Percentiles rank a stretch among this genome's conserved stretches.
These are phyloP conservation scores for Prunus mume DNA, from an alignment of 306 rosid species.

Conservation along the genomic window DNA sequence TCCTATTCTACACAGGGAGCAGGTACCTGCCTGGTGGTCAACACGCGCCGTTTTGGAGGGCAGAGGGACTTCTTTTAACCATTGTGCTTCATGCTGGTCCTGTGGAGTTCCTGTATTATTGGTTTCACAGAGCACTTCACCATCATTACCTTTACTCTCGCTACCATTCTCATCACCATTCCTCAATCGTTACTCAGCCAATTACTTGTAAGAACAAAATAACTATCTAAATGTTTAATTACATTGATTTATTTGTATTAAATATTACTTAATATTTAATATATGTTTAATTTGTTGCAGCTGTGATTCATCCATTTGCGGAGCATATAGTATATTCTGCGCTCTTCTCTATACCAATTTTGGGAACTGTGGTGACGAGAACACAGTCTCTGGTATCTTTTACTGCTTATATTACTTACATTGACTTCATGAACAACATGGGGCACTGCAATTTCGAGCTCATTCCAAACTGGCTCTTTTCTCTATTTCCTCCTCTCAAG, in stretches of 20 bases:
- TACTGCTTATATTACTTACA: conserved; percentile 9
- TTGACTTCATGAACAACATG: conserved; percentile 51
- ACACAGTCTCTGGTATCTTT: conserved; percentile 9
- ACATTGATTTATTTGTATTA: neutral
- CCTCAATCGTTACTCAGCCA: conserved; percentile 54
- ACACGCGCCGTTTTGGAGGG: conserved; percentile 27
- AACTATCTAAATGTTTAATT: neutral
- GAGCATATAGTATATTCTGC: conserved; percentile 34
- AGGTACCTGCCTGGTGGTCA: neutral
- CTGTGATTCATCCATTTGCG: conserved; percentile 54
- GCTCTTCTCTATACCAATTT: conserved; percentile 32
- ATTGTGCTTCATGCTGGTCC: conserved; percentile 36
- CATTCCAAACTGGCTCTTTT: conserved; percentile 36
- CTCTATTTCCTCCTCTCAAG: conserved; percentile 45
- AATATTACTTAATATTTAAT: too few relatives aligned
- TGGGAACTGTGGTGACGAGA: neutral
- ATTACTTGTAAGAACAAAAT: conserved; percentile 36
- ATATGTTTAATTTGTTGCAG: conserved; percentile 18
- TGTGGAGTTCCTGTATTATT: conserved; percentile 46
- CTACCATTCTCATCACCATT: conserved; percentile 56
- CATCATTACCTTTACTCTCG: conserved; percentile 50
- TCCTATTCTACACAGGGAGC: conserved; percentile 1
- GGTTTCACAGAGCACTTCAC: conserved; percentile 58
- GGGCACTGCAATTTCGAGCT: conserved; percentile 51
- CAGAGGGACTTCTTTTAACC: conserved; percentile 30